phyloP scores from a whole-genome alignment of 1,284 basidiomycete genomes.

The Coniophora puteana region DNA sequence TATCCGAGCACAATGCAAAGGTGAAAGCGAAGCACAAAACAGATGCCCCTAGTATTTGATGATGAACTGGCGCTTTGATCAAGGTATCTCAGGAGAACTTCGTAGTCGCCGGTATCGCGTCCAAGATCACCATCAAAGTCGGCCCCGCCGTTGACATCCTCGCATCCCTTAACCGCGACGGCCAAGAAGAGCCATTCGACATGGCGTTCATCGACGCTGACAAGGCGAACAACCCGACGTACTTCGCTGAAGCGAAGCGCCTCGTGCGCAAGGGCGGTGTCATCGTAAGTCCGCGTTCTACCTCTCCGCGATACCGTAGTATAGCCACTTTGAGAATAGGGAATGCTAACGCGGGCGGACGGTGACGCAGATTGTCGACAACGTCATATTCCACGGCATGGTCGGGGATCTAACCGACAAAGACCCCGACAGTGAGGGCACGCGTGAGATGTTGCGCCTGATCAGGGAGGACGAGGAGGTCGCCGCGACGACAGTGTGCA shows the following conservation, averaged over 20 bases:
- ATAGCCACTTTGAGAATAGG: neutral
- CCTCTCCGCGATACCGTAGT: neutral
- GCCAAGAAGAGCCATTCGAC: conserved; percentile 49
- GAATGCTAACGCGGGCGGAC: no score
- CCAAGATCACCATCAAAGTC: conserved; percentile 45
- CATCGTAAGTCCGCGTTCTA: conserved; percentile 46
- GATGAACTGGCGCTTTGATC: neutral
- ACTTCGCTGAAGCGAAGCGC: conserved; percentile 54
- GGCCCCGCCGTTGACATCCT: conserved; percentile 49
- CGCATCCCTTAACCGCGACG: conserved; percentile 33
- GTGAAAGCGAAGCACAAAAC: conserved; percentile 23
- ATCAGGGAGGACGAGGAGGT: conserved; percentile 52
- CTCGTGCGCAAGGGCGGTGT: conserved; percentile 50
- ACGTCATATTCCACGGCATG: conserved; percentile 50
- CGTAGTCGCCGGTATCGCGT: conserved; percentile 41
- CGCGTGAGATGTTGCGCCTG: conserved; percentile 42
- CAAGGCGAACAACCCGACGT: conserved; percentile 44
- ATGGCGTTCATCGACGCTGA: conserved; percentile 64
- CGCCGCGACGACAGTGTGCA: conserved; percentile 57
- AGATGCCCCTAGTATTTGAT: neutral
- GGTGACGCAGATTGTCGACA: conserved; percentile 67
- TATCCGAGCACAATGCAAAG: conserved; percentile 47
- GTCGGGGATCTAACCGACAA: conserved; percentile 40
- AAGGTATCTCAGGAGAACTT: conserved; percentile 54
- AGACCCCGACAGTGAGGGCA: conserved; percentile 39